Conservation (phyloP, 2,329 filamentous ascomycete genomes). For the Trichoderma sp. region DNA sequence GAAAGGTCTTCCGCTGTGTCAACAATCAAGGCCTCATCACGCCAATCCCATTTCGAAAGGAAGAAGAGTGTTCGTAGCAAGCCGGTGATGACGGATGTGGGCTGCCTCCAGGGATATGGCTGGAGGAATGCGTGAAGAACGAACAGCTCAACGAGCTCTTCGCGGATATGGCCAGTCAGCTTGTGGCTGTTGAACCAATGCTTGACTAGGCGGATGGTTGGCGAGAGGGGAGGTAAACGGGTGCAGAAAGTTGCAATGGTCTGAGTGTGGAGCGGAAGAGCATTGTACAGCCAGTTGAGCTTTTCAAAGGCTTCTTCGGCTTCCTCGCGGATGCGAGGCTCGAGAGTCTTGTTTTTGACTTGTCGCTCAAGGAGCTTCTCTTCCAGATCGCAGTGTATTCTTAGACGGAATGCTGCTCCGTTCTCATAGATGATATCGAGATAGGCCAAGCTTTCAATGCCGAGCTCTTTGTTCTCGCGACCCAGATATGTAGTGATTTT, state of each 20-base stretch:
- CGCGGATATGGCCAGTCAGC: slow-evolving; percentile 72
- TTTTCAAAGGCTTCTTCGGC: slow-evolving; percentile 69
- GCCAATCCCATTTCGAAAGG: slow-evolving; percentile 91
- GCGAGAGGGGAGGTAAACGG: slow-evolving; percentile 76
- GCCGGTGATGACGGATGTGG: slow-evolving; percentile 76
- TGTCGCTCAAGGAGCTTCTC: slow-evolving; percentile 78
- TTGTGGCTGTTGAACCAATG: slow-evolving; percentile 88
- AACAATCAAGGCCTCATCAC: slow-evolving; percentile 76
- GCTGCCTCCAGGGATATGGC: slow-evolving; percentile 77
- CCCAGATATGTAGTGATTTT: slow-evolving; percentile 72
- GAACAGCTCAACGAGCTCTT: slow-evolving; percentile 84
- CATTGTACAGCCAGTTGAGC: slow-evolving; percentile 72
- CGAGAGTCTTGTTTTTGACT: slow-evolving; percentile 72
- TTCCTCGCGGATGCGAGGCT: slow-evolving; percentile 68
- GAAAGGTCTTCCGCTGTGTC: slow-evolving; percentile 69
- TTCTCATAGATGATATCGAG: slow-evolving; percentile 77
- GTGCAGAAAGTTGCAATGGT: slow-evolving; percentile 80
- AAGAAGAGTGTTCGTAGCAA: slow-evolving; percentile 81
- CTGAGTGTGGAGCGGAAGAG: slow-evolving; percentile 78
- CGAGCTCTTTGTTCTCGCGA: slow-evolving; percentile 72
- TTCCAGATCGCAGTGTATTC: slow-evolving; percentile 89
- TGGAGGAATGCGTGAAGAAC: slow-evolving; percentile 77
- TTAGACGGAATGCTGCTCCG: slow-evolving; percentile 77
- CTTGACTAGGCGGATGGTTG: slow-evolving; percentile 82
- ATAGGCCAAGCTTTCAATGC: slow-evolving; percentile 76